Conservation (phyloP, 2,329 filamentous ascomycete genomes). For the Septoria petroselini region DNA sequence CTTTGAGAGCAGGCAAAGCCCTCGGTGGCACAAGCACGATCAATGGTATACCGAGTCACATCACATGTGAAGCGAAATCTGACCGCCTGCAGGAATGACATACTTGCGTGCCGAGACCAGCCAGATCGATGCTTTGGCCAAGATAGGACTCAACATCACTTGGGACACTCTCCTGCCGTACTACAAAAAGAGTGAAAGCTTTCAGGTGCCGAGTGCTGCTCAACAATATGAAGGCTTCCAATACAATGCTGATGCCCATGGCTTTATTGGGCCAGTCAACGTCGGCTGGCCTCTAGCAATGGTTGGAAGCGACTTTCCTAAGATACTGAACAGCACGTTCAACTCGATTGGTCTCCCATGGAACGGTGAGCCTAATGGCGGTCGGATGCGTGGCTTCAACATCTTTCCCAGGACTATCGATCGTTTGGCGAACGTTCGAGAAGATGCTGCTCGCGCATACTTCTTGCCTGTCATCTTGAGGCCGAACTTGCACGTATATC, state of each 20-base stretch:
- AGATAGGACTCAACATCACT: slow-evolving; percentile 37
- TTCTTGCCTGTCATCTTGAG: slow-evolving; percentile 45
- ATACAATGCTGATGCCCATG: slow-evolving; percentile 11
- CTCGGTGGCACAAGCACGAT: slow-evolving; percentile 42
- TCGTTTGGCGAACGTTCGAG: slow-evolving; percentile 39
- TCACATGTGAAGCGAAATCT: background rate
- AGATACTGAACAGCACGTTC: slow-evolving; percentile 41
- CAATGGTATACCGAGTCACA: slow-evolving; percentile 32
- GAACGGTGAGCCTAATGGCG: slow-evolving; percentile 45
- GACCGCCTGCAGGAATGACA: slow-evolving; percentile 20
- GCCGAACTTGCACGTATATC: slow-evolving; percentile 45
- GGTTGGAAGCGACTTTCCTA: slow-evolving; percentile 16
- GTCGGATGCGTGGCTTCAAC: slow-evolving; percentile 46
- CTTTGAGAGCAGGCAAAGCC: slow-evolving; percentile 35
- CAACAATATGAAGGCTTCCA: slow-evolving; percentile 14
- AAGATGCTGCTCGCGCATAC: slow-evolving; percentile 50
- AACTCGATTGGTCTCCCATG: slow-evolving; percentile 38
- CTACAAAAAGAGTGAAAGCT: slow-evolving; percentile 21
- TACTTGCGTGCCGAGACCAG: slow-evolving; percentile 22
- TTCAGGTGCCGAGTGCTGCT: slow-evolving; percentile 14
- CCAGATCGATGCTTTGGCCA: slow-evolving; percentile 38
- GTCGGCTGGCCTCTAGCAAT: slow-evolving; percentile 16
- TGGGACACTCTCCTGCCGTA: slow-evolving; percentile 32
- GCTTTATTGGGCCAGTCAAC: slow-evolving; percentile 16
- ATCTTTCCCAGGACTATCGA: slow-evolving; percentile 46